Base-by-base conservation (phyloP, 768 basidiomycete genomes). In the Lyophyllum shimeji region DNA sequence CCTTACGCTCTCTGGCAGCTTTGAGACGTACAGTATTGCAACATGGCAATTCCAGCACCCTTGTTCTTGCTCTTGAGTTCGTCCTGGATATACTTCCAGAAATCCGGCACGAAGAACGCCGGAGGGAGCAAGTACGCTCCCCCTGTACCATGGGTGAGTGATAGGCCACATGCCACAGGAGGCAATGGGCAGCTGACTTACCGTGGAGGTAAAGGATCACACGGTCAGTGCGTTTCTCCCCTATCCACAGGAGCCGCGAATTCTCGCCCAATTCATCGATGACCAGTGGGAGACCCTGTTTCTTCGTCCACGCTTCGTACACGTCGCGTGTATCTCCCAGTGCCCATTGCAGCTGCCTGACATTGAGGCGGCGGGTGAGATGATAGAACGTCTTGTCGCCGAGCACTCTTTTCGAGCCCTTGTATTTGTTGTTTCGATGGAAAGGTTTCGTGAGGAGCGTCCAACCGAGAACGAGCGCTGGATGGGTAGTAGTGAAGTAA, bases 171-270 rank as follows among this genome's bases (percentile, higher is more conserved):
- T 29, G 9, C 29, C 9, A 29, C 34, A 8, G 23, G 4, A 27
- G 5, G 15, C 11, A 15, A 13, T 18, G 23, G 27, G 39, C 29
- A 15, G 4, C 27, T 12, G 21, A 59, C 62, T 9, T 31, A 68
- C 74, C 74, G 57, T 72, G 73, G 27, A 68, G 39, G 47, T 69
- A 74, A 2, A 73, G 42, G 2, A 74, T 56, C 1, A 76, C 71
- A 7, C 65, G 65, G 2, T 72, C 71, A 1, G 67, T 65, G 31
- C 66, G 60, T 27, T 66, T 69, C 9, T 65, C 58, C 24, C 72
- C 69, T 44, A 74, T 56, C 74, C 74, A 76, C 9, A 73, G 51
- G 5, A 75, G 49, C 42, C 65, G 55, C 21, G 66, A 58, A 43
- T 65, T 63, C 31, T 66, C 62, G 5, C 61, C 69, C 9, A 74